Conservation (phyloP, 176 grass and related monocot genomes). For the Lolium perenne region DNA sequence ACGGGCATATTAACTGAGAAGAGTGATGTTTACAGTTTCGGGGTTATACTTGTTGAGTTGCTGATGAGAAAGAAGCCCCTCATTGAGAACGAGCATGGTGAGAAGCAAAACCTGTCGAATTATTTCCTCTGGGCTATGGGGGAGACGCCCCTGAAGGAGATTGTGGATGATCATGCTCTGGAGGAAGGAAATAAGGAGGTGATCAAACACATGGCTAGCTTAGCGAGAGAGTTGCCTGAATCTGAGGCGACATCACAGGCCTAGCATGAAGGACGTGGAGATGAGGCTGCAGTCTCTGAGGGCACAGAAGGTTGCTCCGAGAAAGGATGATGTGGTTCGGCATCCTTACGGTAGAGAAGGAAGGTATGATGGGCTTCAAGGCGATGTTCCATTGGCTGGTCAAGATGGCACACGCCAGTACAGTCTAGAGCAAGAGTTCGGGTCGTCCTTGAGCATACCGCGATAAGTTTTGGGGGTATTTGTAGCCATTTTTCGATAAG, state of each 20-base stretch:
- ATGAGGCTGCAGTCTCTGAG: constrained; percentile 32
- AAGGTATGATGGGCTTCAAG: neutral
- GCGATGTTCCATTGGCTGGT: neutral
- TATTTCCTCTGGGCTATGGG: constrained; percentile 3
- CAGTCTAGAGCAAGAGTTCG: neutral
- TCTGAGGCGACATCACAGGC: constrained; percentile 25
- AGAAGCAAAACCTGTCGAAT: constrained; percentile 42
- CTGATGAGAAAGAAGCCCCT: constrained; percentile 39
- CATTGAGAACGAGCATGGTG: neutral
- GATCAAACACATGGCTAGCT: neutral
- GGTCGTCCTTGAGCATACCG: no score
- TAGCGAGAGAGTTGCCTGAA: constrained; percentile 29
- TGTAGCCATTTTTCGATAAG: no score
- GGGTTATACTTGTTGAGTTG: constrained; percentile 33
- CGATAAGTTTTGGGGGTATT: no score
- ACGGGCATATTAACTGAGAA: constrained; percentile 37
- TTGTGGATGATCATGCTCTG: neutral
- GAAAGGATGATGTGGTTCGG: neutral
- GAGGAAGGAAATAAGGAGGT: constrained; percentile 1
- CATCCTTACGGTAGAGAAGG: neutral
- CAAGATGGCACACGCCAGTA: constrained; percentile 27
- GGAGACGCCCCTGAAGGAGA: neutral
- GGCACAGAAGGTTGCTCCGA: neutral
- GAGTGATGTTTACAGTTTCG: constrained; percentile 43
- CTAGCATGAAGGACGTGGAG: constrained; percentile 51